A percentile compares a stretch with the other conserved stretches of the same genome.
These are phyloP conservation scores for Geotrichum ghanense DNA, from an alignment of 805 yeast genomes.

Conservation along the genomic window DNA sequence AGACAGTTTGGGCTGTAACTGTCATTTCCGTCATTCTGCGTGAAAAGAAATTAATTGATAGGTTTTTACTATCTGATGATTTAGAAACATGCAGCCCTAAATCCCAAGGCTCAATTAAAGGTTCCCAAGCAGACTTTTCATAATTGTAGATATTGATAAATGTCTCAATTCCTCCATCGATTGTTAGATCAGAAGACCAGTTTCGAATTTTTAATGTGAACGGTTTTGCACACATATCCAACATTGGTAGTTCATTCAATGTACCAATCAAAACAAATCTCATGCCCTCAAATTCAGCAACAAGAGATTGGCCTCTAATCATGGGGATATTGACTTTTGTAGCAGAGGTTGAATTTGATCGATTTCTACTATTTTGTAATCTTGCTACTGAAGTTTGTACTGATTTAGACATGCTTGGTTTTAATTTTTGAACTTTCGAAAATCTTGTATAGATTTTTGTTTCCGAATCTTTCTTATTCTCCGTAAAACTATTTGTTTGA, in stretches of 20 bases:
- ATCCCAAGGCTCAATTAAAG: conserved; percentile 81
- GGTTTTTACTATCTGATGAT: conserved; percentile 31
- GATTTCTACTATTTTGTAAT: not conserved
- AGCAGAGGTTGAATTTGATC: not conserved
- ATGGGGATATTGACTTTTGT: conserved; percentile 26
- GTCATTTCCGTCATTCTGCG: conserved; percentile 69
- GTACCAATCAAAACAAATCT: conserved; percentile 81
- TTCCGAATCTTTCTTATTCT: conserved; percentile 9
- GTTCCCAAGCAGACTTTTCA: conserved; percentile 89
- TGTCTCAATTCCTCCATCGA: conserved; percentile 54
- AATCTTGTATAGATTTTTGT: conserved; percentile 12
- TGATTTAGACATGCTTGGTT: conserved; percentile 7
- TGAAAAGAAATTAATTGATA: conserved; percentile 60
- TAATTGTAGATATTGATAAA: conserved; percentile 74
- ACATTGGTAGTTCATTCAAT: conserved; percentile 79
- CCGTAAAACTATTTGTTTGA: conserved; percentile 24
- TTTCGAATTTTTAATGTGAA: conserved; percentile 59
- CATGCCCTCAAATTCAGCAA: conserved; percentile 60
- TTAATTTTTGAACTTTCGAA: conserved; percentile 12
- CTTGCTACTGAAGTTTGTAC: not conserved
- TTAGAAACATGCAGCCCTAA: conserved; percentile 59
- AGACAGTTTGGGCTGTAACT: conserved; percentile 70
- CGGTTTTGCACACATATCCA: conserved; percentile 66
- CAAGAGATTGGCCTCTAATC: conserved; percentile 58
- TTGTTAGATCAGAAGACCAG: conserved; percentile 80